Evolutionary conservation across 2,329 filamentous ascomycete genomes (phyloP).

Genomic region (Penicillium sp.): DNA sequence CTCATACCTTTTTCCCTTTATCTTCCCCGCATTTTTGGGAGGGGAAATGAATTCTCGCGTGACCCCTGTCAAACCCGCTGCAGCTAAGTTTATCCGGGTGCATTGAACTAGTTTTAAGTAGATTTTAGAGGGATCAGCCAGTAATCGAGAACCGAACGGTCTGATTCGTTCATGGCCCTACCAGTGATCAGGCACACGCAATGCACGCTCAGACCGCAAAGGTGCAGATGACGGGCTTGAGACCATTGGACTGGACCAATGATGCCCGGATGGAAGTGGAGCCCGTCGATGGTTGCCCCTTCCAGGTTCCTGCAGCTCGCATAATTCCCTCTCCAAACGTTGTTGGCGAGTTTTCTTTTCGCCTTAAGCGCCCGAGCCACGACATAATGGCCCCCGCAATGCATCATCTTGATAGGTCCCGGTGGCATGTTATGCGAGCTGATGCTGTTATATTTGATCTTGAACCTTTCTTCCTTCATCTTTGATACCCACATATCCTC

Average conservation of each 20-base stretch:
- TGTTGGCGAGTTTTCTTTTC: slow-evolving; percentile 6
- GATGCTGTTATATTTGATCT: not conserved
- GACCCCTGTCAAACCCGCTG: not conserved
- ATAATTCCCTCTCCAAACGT: slow-evolving; percentile 8
- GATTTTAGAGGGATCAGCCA: not conserved
- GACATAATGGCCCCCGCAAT: slow-evolving; percentile 16
- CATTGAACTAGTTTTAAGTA: not conserved
- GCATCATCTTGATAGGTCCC: slow-evolving; percentile 1
- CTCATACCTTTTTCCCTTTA: not conserved
- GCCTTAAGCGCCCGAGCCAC: slow-evolving; percentile 28
- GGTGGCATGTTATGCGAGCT: slow-evolving; percentile 11
- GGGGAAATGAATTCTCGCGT: not conserved
- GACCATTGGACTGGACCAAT: not conserved
- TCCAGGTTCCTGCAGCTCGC: slow-evolving; percentile 25
- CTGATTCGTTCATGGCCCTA: not conserved
- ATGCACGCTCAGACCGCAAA: slow-evolving; percentile 4
- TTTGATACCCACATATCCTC: not conserved
- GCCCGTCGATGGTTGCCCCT: slow-evolving; percentile 17
- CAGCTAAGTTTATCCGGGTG: slow-evolving; percentile 1
- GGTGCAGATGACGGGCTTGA: slow-evolving; percentile 19
- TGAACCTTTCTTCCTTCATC: not conserved
- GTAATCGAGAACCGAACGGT: too few species aligned
- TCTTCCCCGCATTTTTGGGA: slow-evolving; percentile 1
- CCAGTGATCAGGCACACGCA: slow-evolving; percentile 2
- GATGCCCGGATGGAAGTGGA: slow-evolving; percentile 1